A percentile compares a stretch with the other conserved stretches of the same genome.
phyloP scores from a whole-genome alignment of 208 protist genomes.

The Acanthamoeba lenticulata region DNA sequence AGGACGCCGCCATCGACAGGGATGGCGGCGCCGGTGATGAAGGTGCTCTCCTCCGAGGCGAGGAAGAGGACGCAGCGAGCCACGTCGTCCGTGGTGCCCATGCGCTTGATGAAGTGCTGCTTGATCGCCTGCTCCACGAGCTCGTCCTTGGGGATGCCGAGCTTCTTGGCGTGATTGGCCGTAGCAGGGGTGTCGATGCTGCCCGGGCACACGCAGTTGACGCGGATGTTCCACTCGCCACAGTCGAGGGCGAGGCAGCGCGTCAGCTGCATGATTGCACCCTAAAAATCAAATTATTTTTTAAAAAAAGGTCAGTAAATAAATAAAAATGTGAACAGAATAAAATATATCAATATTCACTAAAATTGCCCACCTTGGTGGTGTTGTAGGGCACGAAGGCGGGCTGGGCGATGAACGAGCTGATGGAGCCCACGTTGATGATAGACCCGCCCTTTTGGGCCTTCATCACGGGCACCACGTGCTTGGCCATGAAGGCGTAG shows the following conservation, averaged over 20 bases:
- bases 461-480: slow-evolving; percentile 27
- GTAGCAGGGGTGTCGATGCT: slow-evolving; percentile 41
- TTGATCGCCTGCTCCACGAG: background rate
- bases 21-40: background rate
- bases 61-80: slow-evolving; percentile 19
- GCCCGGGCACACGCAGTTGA: slow-evolving; percentile 18
- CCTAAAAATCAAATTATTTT: no score
- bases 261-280: slow-evolving; percentile 2
- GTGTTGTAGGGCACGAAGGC: slow-evolving; percentile 53
- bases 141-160: slow-evolving; percentile 10
- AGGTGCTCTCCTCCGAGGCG: slow-evolving; percentile 30
- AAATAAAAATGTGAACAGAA: no score
- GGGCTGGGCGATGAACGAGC: slow-evolving; percentile 30
- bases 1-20: background rate
- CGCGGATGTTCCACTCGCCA: background rate
- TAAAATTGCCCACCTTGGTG: slow-evolving; percentile 18
- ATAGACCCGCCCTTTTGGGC: background rate
- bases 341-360: no score
- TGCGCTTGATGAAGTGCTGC: background rate
- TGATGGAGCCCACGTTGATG: slow-evolving; percentile 34
- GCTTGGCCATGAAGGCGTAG: background rate
- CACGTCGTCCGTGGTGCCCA: slow-evolving; percentile 3
- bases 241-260: background rate
- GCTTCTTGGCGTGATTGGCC: slow-evolving; percentile 19
- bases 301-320: no score